Evolutionary conservation across 2,329 filamentous ascomycete genomes (phyloP).

Genomic region (Diplodia mutila): DNA sequence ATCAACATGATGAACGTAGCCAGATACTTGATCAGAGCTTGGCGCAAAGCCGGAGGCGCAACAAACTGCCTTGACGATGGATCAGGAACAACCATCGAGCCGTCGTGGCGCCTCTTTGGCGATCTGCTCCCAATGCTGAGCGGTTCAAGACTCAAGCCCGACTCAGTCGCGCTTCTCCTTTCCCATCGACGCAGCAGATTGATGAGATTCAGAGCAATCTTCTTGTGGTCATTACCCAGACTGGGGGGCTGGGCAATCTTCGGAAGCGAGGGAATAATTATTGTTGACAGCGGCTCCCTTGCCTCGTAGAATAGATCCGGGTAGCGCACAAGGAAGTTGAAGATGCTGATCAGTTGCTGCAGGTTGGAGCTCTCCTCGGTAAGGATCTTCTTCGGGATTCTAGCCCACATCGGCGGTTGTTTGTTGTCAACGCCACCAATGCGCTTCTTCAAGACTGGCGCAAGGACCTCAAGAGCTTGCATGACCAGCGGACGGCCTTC

Average conservation of each 20-base stretch:
- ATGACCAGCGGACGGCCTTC: slow-evolving; percentile 91
- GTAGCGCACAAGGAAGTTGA: slow-evolving; percentile 93
- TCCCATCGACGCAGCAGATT: slow-evolving; percentile 93
- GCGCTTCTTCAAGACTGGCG: slow-evolving; percentile 88
- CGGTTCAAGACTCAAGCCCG: slow-evolving; percentile 61
- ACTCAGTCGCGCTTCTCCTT: slow-evolving; percentile 75
- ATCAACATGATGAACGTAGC: slow-evolving; percentile 93
- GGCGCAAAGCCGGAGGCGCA: slow-evolving; percentile 61
- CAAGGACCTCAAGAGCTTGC: slow-evolving; percentile 90
- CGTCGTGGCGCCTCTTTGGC: slow-evolving; percentile 74
- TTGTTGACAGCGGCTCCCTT: slow-evolving; percentile 83
- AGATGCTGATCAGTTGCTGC: slow-evolving; percentile 95
- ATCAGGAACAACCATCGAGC: slow-evolving; percentile 59
- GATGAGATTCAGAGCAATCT: slow-evolving; percentile 87
- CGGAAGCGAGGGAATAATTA: slow-evolving; percentile 84
- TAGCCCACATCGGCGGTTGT: slow-evolving; percentile 81
- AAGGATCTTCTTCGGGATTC: slow-evolving; percentile 85
- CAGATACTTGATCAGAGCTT: slow-evolving; percentile 89
- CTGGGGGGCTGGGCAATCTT: slow-evolving; percentile 86
- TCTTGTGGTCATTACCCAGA: slow-evolving; percentile 88
- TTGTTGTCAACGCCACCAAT: slow-evolving; percentile 71
- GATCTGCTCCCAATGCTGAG: slow-evolving; percentile 18
- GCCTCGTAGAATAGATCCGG: slow-evolving; percentile 94
- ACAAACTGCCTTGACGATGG: slow-evolving; percentile 52
- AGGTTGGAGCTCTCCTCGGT: slow-evolving; percentile 93